Conservation (phyloP, 2,329 filamentous ascomycete genomes). For the Verticillium alfalfae region DNA sequence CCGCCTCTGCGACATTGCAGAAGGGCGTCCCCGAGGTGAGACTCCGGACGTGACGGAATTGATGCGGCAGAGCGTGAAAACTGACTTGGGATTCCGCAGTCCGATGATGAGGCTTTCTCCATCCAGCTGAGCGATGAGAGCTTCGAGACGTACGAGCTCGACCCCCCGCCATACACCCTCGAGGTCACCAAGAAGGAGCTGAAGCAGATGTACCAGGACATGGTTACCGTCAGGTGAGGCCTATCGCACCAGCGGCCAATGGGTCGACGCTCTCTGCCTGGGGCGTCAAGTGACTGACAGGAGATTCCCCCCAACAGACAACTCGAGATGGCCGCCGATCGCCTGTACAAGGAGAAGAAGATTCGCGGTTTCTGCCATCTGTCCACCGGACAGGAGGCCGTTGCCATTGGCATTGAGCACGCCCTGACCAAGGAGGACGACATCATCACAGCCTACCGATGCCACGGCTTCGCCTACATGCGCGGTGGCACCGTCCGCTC, state of each 20-base stretch:
- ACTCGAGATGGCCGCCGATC: slow-evolving; percentile 99
- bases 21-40: slow-evolving; percentile 56
- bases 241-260: too few relatives aligned
- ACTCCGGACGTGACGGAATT: slow-evolving; percentile 4
- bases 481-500: slow-evolving; percentile 84
- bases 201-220: slow-evolving; percentile 98
- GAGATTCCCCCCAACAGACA: slow-evolving; percentile 52
- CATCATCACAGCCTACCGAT: slow-evolving; percentile 96
- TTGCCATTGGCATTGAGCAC: slow-evolving; percentile 94
- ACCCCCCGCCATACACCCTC: slow-evolving; percentile 89
- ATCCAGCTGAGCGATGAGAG: slow-evolving; percentile 94
- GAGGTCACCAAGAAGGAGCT: slow-evolving; percentile 95
- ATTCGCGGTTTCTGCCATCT: slow-evolving; percentile 99
- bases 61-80: neutral
- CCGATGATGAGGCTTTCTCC: slow-evolving; percentile 89
- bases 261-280: neutral
- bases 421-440: slow-evolving; percentile 88
- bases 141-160: slow-evolving; percentile 99
- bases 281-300: slow-evolving; percentile 5
- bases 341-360: slow-evolving; percentile 99
- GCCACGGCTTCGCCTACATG: slow-evolving; percentile 98
- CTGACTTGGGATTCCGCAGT: slow-evolving; percentile 41
- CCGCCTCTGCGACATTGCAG: slow-evolving; percentile 84
- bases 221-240: slow-evolving; percentile 85
- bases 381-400: slow-evolving; percentile 95